phyloP scores from a whole-genome alignment of 1,284 basidiomycete species.

The Agroathelia rolfsii region DNA sequence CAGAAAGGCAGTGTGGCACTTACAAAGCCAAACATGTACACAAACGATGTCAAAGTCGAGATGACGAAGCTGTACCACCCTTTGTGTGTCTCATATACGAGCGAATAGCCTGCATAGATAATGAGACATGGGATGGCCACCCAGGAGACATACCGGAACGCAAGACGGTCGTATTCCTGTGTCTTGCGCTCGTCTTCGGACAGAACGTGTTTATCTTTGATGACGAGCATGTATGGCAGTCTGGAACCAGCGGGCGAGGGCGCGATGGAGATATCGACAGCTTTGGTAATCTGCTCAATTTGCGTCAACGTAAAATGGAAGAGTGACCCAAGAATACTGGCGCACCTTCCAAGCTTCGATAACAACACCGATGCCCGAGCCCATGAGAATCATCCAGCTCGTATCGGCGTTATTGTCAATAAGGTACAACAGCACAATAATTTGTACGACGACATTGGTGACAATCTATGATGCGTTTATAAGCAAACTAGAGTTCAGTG shows the following conservation, averaged over 20 bases:
- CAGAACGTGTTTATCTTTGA: constrained; percentile 89
- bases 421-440: constrained; percentile 85
- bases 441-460: constrained; percentile 88
- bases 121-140: constrained; percentile 76
- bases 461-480: constrained; percentile 49
- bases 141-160: constrained; percentile 87
- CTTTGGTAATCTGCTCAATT: constrained; percentile 60
- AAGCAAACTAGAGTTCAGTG: constrained; percentile 4
- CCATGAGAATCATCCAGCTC: constrained; percentile 90
- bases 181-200: constrained; percentile 94
- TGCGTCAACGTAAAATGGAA: constrained; percentile 10
- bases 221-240: constrained; percentile 72
- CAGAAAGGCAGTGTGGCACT: constrained; percentile 24
- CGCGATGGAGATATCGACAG: constrained; percentile 73
- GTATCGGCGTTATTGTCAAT: constrained; percentile 94
- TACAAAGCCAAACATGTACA: constrained; percentile 96
- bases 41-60: constrained; percentile 78
- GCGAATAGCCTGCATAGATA: constrained; percentile 85
- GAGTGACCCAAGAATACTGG: constrained; percentile 9
- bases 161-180: constrained; percentile 87
- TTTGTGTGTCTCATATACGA: constrained; percentile 81
- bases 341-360: constrained; percentile 95
- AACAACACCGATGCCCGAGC: constrained; percentile 78
- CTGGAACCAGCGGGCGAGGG: constrained; percentile 47
- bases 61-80: constrained; percentile 96